Percentiles rank a stretch among this genome's conserved stretches.
Conservation (phyloP, 148 eudicot genomes). For the Cornus kousa region DNA sequence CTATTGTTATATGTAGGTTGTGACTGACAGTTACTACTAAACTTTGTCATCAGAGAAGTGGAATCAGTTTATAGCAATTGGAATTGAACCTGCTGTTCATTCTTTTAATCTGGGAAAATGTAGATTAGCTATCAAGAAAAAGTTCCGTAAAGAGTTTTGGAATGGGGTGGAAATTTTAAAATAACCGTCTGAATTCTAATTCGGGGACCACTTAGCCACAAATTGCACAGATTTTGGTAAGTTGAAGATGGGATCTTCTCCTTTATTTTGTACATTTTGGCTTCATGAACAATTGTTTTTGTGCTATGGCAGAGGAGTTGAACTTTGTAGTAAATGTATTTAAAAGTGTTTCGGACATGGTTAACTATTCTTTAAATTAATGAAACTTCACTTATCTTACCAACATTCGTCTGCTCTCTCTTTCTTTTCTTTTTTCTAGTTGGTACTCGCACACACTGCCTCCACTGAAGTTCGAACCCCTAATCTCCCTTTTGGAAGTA, state of each 20-base stretch:
- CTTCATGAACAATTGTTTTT: constrained; percentile 1
- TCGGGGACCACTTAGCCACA: not conserved
- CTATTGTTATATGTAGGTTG: constrained; percentile 22
- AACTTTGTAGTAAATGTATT: constrained; percentile 5
- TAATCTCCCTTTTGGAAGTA: too few species aligned
- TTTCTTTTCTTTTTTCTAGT: not conserved
- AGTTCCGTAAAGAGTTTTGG: not conserved
- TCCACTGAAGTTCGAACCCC: too few species aligned
- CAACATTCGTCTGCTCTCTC: not conserved
- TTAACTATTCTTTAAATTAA: constrained; percentile 3
- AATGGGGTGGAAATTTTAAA: not conserved
- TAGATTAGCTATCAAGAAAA: not conserved
- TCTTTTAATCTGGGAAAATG: not conserved
- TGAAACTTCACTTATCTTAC: not conserved
- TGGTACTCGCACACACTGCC: too few species aligned
- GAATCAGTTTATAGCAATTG: constrained; percentile 2
- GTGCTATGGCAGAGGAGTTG: constrained; percentile 1
- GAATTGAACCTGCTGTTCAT: not conserved
- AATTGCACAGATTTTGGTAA: constrained; percentile 15
- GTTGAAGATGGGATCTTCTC: constrained; percentile 6
- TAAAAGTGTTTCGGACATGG: constrained; percentile 4
- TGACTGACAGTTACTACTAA: constrained; percentile 7
- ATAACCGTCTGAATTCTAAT: constrained; percentile 3
- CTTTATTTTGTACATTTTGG: constrained; percentile 7
- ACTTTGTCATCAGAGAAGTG: constrained; percentile 5